Conservation (phyloP, 768 basidiomycete genomes). For the Solioccasus polychromus region DNA sequence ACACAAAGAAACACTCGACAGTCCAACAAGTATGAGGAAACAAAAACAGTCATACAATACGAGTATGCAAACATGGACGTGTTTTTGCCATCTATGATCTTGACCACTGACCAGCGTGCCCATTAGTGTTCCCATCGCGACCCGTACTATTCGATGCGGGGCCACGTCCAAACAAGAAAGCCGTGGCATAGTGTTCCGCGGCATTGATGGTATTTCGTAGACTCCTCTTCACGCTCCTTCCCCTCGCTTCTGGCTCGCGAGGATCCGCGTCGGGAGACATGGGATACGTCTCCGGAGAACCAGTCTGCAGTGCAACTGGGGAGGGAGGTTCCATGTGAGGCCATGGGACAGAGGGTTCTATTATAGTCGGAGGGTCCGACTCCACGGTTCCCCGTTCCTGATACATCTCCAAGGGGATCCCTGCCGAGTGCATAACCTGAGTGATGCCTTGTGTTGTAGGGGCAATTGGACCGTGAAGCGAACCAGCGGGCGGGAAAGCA, state of each 20-base stretch:
- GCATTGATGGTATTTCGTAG: constrained; percentile 65
- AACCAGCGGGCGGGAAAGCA: constrained; percentile 18
- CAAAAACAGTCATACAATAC: constrained; percentile 11
- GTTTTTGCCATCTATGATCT: constrained; percentile 18
- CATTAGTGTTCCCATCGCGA: constrained; percentile 23
- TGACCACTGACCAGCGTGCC: constrained; percentile 24
- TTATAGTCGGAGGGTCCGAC: constrained; percentile 10
- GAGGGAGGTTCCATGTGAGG: constrained; percentile 44
- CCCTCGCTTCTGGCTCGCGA: constrained; percentile 43
- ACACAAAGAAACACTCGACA: constrained; percentile 12
- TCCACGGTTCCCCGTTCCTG: constrained; percentile 11
- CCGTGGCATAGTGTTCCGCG: constrained; percentile 67
- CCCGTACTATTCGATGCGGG: constrained; percentile 24
- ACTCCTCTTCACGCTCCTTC: constrained; percentile 61
- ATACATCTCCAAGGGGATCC: constrained; percentile 23
- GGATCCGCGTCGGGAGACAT: constrained; percentile 28
- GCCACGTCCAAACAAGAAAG: constrained; percentile 62
- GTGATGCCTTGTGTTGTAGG: constrained; percentile 31
- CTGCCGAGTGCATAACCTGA: constrained; percentile 35
- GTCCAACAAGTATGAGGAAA: constrained; percentile 10
- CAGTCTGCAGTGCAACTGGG: constrained; percentile 31
- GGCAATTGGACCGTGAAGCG: constrained; percentile 19
- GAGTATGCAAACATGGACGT: constrained; percentile 5
- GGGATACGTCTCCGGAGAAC: constrained; percentile 40
- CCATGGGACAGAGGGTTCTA: constrained; percentile 36